Percentiles rank a stretch among this genome's conserved stretches.
Evolutionary conservation across 768 basidiomycete genomes (phyloP).

Genomic region (Leucosporidium yakuticum): DNA sequence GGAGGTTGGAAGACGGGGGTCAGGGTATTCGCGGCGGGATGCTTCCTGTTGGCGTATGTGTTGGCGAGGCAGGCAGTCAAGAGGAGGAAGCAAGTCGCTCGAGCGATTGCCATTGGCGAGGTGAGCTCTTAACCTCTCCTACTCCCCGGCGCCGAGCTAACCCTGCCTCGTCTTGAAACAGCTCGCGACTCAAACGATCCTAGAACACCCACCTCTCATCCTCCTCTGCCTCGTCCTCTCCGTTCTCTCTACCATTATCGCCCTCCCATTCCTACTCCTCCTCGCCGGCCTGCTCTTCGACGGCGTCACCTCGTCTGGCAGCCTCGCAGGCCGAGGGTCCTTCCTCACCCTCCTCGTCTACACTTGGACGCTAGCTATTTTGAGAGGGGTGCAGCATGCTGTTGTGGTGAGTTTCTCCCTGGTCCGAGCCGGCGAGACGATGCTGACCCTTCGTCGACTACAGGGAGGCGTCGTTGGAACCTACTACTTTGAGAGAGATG

Average conservation of each 20-base stretch:
- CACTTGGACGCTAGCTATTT: constrained; percentile 73
- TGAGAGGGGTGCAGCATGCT: constrained; percentile 69
- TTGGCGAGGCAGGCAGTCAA: constrained; percentile 55
- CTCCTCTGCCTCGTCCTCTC: constrained; percentile 68
- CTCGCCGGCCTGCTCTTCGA: constrained; percentile 72
- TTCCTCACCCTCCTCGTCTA: constrained; percentile 52
- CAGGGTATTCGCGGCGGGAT: constrained; percentile 69
- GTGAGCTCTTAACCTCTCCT: constrained; percentile 24
- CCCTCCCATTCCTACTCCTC: constrained; percentile 72
- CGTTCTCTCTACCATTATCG: constrained; percentile 58
- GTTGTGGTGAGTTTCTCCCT: constrained; percentile 48
- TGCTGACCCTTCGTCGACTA: too few relatives aligned
- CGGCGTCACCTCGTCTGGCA: constrained; percentile 47
- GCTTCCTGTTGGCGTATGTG: constrained; percentile 61
- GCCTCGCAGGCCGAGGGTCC: constrained; percentile 53
- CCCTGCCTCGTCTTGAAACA: background rate
- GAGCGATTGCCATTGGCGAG: constrained; percentile 46
- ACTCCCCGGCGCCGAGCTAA: background rate
- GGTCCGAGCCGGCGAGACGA: too few relatives aligned
- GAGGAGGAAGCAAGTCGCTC: constrained; percentile 59
- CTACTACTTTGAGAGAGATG: constrained; percentile 78
- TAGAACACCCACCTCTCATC: constrained; percentile 67
- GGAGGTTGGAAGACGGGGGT: constrained; percentile 48
- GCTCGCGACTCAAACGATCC: constrained; percentile 64
- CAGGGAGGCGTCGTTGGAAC: constrained; percentile 69